Base-by-base conservation (phyloP, 2,329 filamentous ascomycete genomes). In the Leptographium radiaticola region DNA sequence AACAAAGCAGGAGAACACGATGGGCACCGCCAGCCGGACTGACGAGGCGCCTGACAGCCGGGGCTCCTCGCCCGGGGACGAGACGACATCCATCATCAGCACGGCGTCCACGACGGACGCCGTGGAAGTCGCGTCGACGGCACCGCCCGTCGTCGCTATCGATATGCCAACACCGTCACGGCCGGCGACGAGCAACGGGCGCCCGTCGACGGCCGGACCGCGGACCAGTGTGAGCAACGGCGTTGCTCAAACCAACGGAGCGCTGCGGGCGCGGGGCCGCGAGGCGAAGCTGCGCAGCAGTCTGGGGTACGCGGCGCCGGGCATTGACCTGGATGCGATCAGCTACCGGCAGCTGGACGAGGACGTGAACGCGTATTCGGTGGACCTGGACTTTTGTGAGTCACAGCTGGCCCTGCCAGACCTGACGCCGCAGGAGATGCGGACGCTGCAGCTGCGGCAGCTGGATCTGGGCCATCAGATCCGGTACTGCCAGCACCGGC, bases 391-490 rank as follows among this genome's bases (percentile, higher is more conserved):
- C n/a, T 74, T 68, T 60, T 72, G 69, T 57, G 59, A 60, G 10
- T 60, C 66, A 18, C 66, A 69, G 56, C 63, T 74, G 11, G 59
- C 57, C 5, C 49, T 60, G 7, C 56, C 59, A 6, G 63, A 67
- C 49, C 61, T 74, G 47, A 70, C 68, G 1, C 67, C 71, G 0
- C 66, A 70, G 53, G 72, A 75, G 59, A 60, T 59, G 1, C 67
- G 72, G 20, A 69, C 66, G 6, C 60, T 72, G 25, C 70, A 72
- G 59, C 62, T 74, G 52, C 70, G 72, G 18, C 61, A 65, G 8
- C 60, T 75, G 11, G 72, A 75, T 50, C 64, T 71, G 31, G 63
- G 67, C 25, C 72, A 75, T 56, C 70, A 72, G 57, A 70, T 74
- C 48, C 70, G 72, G 6, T 62, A 66, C 53, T 66, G 67, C 58